Evolutionary conservation across 345 rosid species (phyloP), one percentile per base, ranked within the genome.

Genomic region (Anacardium occidentale): DNA sequence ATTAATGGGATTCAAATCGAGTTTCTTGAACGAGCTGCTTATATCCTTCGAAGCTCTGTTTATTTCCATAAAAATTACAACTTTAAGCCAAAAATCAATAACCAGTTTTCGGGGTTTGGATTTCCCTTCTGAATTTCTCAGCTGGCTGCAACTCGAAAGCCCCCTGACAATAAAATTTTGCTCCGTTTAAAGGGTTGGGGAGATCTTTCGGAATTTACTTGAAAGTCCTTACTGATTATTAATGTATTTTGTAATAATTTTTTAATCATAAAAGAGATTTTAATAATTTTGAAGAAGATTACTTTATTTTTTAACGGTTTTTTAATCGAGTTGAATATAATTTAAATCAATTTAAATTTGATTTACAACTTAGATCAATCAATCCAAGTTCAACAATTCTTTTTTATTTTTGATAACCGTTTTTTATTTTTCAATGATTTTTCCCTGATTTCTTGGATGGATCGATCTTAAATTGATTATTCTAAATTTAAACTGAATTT

Each of bases 41-140:
- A 87, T 54, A 52, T 77, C 73, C 42, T 75, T 58, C 17, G 61
- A 69, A 22, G 85, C 62, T 62, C 73, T 79, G 37, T 58, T 68
- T 9, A 70, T 70, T 75, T 79, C 90, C 92, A 89, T 88, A 66
- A 66, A 37, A 73, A n/a, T 13, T 10, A 9, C 15, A 24, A n/a
- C 24, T 72, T 66, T 10, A 29, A n/a, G 2, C 0, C 29, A 25
- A 2, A 53, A 32, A 17, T 7, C 14, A 14, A 29, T 18, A 40
- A 55, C 37, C 55, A 24, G 0, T 29, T 26, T 42, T 54, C 37
- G 7, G 40, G 40, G 37, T 1, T 37, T 6, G 9, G 42, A 37
- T 1, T 29, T n/a, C n/a, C n/a, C n/a, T n/a, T n/a, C 24, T 3
- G 21, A 21, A 2, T 20, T 68, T 68, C 21, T 37, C 48, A 0